Base-by-base conservation (phyloP, 2,329 filamentous ascomycete species). In the Orbilia quercus region DNA sequence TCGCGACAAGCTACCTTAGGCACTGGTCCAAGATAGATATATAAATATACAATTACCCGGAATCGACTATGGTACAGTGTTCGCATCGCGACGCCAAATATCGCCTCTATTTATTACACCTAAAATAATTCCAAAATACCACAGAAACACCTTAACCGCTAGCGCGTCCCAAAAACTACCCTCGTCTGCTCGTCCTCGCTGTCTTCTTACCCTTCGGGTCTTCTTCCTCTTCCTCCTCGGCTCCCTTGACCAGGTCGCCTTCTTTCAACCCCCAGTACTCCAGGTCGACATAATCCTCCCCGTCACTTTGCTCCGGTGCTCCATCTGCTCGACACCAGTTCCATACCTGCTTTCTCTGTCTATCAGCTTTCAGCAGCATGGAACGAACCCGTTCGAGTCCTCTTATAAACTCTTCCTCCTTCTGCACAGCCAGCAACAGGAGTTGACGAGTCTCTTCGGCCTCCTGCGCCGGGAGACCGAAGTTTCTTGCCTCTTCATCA, bases 251-350 rank as follows among this genome's bases (percentile, higher is more conserved):
- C 6, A 94, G 81, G 36, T 74, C 70, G 76, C 91, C 89, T 74
- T 90, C 89, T 7, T 87, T 85, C 53, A 95, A 80, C 0, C 86
- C 87, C 90, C 91, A 94, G 81, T 91, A 90, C 59, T 91, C 89
- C 78, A 86, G 87, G 80, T 96, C 91, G 79, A 92, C 93, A 90
- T 91, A 96, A 79, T 96, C 91, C 82, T 96, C 91, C 9, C 91
- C 91, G 79, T 96, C 91, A 55, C 90, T 92, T 88, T 95, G 88
- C 80, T 93, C 90, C 54, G 88, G 83, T 18, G 84, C 77, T 75
- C 69, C 64, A n/a, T 75, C 75, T 16, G 91, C 89, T 79, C 92
- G 91, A 76, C 88, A 85, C 89, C 90, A 92, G 76, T 87, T 86
- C 79, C 89, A 85, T 1, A 95, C 90, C 18, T 88, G 85, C 77